Conservation (phyloP, 2,329 filamentous ascomycete genomes). For the Apiospora koreana region DNA sequence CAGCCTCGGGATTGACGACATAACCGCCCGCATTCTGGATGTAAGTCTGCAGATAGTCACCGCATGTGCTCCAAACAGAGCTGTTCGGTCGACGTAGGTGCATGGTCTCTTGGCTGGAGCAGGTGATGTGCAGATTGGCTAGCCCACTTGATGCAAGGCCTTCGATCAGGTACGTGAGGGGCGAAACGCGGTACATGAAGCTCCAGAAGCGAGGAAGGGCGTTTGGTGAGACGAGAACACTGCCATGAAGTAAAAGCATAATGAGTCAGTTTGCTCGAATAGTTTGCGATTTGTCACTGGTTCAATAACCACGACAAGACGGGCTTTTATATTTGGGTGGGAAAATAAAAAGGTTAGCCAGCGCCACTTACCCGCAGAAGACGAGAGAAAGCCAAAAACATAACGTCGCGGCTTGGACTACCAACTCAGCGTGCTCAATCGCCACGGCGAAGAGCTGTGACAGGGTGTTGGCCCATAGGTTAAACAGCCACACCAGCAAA, state of each 20-base stretch:
- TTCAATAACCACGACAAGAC: too few relatives aligned
- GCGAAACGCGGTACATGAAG: slow-evolving; percentile 71
- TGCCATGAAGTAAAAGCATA: background rate
- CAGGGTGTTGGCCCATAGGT: slow-evolving; percentile 51
- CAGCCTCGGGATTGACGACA: slow-evolving; percentile 36
- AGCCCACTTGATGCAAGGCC: slow-evolving; percentile 68
- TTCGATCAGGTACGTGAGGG: slow-evolving; percentile 70
- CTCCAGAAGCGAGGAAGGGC: slow-evolving; percentile 65
- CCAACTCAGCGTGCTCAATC: slow-evolving; percentile 25
- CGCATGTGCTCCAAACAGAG: slow-evolving; percentile 53
- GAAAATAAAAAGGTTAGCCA: too few relatives aligned
- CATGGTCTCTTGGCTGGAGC: slow-evolving; percentile 39
- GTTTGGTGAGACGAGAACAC: background rate
- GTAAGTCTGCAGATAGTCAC: slow-evolving; percentile 63
- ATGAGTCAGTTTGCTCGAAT: too few relatives aligned
- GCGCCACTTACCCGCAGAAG: background rate
- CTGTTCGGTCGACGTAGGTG: slow-evolving; percentile 61
- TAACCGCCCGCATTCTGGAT: slow-evolving; percentile 60
- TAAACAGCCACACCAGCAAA: slow-evolving; percentile 42
- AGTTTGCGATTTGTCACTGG: too few relatives aligned
- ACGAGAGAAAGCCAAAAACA: slow-evolving; percentile 32
- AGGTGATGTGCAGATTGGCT: slow-evolving; percentile 48
- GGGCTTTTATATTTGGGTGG: too few relatives aligned
- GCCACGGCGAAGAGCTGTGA: slow-evolving; percentile 74
- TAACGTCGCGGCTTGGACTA: slow-evolving; percentile 65